Base-by-base conservation (phyloP, 73 alveolate species). In the Paramecium pentaurelia region DNA sequence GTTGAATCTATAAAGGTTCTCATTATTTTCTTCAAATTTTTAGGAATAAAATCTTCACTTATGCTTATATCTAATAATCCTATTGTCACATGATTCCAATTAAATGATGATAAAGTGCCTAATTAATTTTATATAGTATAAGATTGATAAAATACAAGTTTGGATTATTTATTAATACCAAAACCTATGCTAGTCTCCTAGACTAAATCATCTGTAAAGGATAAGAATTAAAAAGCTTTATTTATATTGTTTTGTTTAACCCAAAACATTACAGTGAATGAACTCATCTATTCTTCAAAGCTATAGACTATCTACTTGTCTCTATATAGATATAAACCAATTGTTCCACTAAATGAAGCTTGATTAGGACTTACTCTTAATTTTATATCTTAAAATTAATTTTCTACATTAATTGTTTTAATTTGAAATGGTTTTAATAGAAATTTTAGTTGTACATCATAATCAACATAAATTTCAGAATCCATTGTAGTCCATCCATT, bases 401-500 rank as follows among this genome's bases (percentile, higher is more conserved):
- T 18, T 16, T 54, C 36, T 8, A 54, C 70, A 54, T 18, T 54
- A 3, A 54, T 16, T 8, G 30, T 18, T 4, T 54, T 54, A 3
- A 6, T 7, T 54, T 54, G 16, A 54, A 25, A 68, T 0, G 85
- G 49, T 68, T 32, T 30, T 27, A 68, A 3, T 6, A 14, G 8
- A 7, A 68, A 68, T 68, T 68, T 68, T 12, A 68, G 22, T 68
- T 14, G 8, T 8, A 68, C 49, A 34, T 36, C 85, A 68, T 68
- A 68, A 68, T 68, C 49, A 36, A 36, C 85, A 68, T 68, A 68
- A 16, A 36, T 14, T 68, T 68, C 85, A 14, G 85, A 14, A 16
- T 68, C 85, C 85, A 68, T 68, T 5, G 85, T 68, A 12, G 49
- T 36, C 85, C 85, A 68, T 4, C 85, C 85, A 68, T 32, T 27